These are phyloP conservation scores for Hypericum perforatum DNA, from an alignment of 345 rosid genomes.

Conservation along the genomic window DNA sequence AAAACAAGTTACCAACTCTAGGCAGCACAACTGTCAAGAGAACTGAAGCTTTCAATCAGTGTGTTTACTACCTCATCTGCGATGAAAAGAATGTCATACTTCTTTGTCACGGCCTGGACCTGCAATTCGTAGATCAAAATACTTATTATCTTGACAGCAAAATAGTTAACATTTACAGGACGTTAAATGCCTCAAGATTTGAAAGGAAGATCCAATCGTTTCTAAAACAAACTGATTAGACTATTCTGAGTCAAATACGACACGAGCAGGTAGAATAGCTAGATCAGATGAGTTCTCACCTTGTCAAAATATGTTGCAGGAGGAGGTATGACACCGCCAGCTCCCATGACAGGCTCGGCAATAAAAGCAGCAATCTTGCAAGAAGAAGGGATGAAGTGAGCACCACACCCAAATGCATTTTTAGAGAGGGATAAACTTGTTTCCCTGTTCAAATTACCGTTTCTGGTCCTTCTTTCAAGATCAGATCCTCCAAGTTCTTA, in stretches of 20 bases:
- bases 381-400: constrained; percentile 13
- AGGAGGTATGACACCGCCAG: constrained; percentile 94
- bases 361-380: constrained; percentile 91
- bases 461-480: constrained; percentile 93
- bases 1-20: constrained; percentile 4
- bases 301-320: constrained; percentile 92
- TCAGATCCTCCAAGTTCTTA: constrained; percentile 71
- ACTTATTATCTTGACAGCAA: neutral
- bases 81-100: constrained; percentile 76
- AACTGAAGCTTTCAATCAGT: neutral
- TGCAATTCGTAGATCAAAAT: constrained; percentile 17
- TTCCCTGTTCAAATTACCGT: constrained; percentile 41
- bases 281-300: constrained; percentile 27
- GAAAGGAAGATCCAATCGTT: too few relatives aligned
- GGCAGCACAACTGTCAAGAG: too few relatives aligned
- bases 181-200: neutral
- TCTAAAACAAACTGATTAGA: too few relatives aligned
- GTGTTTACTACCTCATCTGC: constrained; percentile 71
- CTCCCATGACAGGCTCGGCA: constrained; percentile 97
- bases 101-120: constrained; percentile 88
- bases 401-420: constrained; percentile 7
- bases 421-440: neutral
- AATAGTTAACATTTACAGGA: neutral
- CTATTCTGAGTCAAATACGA: too few relatives aligned
- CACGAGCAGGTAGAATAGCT: too few relatives aligned